A percentile compares a stretch with the other conserved stretches of the same genome.
phyloP scores from a whole-genome alignment of 331 rosid genomes.

The Pyrus hybrid region DNA sequence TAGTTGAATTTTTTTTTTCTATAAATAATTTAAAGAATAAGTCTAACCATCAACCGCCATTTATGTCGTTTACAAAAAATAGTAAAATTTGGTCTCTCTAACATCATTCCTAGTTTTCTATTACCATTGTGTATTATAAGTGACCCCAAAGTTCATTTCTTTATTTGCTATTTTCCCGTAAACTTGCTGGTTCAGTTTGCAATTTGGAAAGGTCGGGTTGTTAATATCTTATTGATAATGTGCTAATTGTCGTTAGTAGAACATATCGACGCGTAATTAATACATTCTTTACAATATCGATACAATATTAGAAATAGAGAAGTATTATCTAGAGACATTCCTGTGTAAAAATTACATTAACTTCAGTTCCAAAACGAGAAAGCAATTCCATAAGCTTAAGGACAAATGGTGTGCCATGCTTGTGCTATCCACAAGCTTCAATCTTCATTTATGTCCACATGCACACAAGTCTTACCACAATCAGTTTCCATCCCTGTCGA shows the following conservation, averaged over 20 bases:
- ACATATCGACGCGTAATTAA: too few relatives aligned
- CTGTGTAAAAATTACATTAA: background rate
- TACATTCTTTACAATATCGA: too few relatives aligned
- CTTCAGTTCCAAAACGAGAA: background rate
- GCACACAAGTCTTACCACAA: background rate
- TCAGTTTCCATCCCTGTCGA: background rate
- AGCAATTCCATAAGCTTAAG: background rate
- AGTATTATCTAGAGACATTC: background rate
- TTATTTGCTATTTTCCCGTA: background rate
- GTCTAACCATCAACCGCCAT: too few relatives aligned
- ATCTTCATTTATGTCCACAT: background rate
- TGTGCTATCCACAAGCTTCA: slow-evolving; percentile 10
- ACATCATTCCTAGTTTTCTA: background rate
- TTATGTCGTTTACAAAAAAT: too few relatives aligned
- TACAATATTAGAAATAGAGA: background rate
- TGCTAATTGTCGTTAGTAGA: too few relatives aligned
- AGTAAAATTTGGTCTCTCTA: too few relatives aligned
- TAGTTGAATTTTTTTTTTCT: too few relatives aligned
- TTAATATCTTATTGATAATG: background rate
- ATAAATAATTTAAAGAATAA: too few relatives aligned
- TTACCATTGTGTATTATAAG: background rate
- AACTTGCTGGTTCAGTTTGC: background rate
- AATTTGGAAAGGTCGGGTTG: background rate
- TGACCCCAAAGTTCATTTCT: background rate
- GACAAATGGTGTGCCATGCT: background rate